Base-by-base conservation (phyloP, 139 green algal genomes). In the Diplosphaera chodatii region DNA sequence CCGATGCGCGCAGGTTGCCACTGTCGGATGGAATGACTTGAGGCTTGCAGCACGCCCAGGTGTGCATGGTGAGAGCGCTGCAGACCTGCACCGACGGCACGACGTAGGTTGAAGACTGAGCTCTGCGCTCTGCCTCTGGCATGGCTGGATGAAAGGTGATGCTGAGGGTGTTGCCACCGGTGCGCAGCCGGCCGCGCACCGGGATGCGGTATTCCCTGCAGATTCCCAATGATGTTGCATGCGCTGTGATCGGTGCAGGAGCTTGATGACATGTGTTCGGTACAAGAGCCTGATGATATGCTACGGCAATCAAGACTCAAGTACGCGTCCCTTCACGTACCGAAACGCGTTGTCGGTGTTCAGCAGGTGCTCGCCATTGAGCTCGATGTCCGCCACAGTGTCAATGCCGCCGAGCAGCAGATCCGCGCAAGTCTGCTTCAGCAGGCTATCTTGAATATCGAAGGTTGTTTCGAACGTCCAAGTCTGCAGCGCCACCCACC, bases 381-480 rank as follows among this genome's bases (percentile, higher is more conserved):
- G 55, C 18, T 32, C n/a, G 4, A 91, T 70, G 18, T 70, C 64
- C 3, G 86, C 82, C 29, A 78, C 72, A 25, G 81, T 87, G 48
- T 87, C 81, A 1, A 86, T 40, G 16, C 85, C 76, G 27, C 65
- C 37, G 23, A 83, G 31, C 18, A 84, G 37, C 40, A 89, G 62
- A 34, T 87, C 72, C 2, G n/a, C n/a, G n/a, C n/a, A 82, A 33
- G 6, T 71, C 18, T 4, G 31, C 28, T 18, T 31, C 20, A 72
- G 32, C 32, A 65, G 32, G 1, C 23, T 21, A 3, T 16, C 4
- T 8, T n/a, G 21, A 2, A 72, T 33, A 21, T 77, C n/a, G 23
- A 90, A 89, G 1, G 5, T 16, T 6, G 67, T 71, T 13, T 48
- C 55, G 29, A 86, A 85, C 0, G 75, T 88, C 87, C 87, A 92